A percentile compares a stretch with the other conserved stretches of the same genome.
Conservation (phyloP, 225 moss, liverwort and hornwort species). For the Physcomitrium patens region DNA sequence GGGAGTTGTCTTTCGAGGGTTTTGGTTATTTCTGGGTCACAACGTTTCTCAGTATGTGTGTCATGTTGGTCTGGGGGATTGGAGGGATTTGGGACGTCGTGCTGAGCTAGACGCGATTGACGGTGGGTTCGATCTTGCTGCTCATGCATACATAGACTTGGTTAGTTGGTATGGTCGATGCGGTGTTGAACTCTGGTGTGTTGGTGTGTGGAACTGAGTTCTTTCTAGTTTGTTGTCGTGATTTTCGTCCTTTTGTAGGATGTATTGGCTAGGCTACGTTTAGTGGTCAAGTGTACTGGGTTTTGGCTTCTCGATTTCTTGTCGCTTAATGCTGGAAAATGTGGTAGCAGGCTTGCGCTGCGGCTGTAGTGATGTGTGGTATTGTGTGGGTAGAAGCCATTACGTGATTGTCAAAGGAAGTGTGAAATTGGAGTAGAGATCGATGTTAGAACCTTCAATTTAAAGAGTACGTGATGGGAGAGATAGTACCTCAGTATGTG, state of each 20-base stretch:
- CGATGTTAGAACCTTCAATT: not conserved
- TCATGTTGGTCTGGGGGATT: not conserved
- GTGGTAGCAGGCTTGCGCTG: not conserved
- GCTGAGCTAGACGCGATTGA: not conserved
- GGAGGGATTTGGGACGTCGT: not conserved
- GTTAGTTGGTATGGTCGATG: not conserved
- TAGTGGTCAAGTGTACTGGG: not conserved
- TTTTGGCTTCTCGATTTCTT: not conserved
- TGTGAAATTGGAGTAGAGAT: not conserved
- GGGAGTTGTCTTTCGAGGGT: not conserved
- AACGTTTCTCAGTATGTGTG: not conserved
- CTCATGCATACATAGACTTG: not conserved
- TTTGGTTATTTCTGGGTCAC: not conserved
- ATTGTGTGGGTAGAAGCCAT: not conserved
- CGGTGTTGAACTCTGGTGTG: not conserved
- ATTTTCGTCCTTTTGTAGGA: not conserved
- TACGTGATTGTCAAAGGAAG: not conserved
- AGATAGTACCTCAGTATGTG: not conserved
- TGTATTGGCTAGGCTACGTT: not conserved
- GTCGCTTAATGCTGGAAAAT: not conserved
- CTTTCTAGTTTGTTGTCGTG: not conserved
- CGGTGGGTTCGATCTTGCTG: not conserved
- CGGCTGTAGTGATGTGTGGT: not conserved
- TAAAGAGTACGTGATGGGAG: not conserved
- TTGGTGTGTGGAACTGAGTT: not conserved